A percentile compares a stretch with the other conserved stretches of the same genome.
Conservation (phyloP, 2,329 filamentous ascomycete genomes). For the Bipolaris cookei region DNA sequence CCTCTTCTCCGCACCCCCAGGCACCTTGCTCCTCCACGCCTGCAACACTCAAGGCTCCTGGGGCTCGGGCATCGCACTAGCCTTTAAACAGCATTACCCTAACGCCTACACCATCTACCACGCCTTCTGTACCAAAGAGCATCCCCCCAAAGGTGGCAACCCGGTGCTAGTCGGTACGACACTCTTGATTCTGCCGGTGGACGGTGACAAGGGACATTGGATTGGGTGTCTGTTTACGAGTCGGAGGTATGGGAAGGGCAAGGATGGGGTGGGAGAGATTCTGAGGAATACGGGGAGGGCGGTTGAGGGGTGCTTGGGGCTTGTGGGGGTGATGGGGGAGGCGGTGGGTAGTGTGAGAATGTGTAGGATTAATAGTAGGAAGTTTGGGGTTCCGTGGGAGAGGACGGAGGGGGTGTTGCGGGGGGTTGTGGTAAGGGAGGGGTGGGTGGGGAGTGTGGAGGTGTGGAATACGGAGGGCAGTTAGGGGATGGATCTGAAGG, state of each 20-base stretch:
- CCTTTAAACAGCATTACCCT: conserved; percentile 60
- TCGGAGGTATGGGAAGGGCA: conserved; percentile 53
- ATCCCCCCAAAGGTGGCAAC: conserved; percentile 25
- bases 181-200: conserved; percentile 60
- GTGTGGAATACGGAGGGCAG: conserved; percentile 32
- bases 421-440: conserved; percentile 30
- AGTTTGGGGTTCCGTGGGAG: conserved; percentile 63
- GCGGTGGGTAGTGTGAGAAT: conserved; percentile 49
- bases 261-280: conserved; percentile 54
- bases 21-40: conserved; percentile 62
- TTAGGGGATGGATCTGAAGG: neutral
- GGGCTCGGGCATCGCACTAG: conserved; percentile 64
- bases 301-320: conserved; percentile 55
- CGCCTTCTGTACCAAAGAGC: conserved; percentile 52
- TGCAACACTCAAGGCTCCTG: conserved; percentile 65
- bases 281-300: conserved; percentile 58
- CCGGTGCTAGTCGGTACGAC: conserved; percentile 54
- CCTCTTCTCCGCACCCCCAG: conserved; percentile 60
- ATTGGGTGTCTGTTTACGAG: conserved; percentile 67
- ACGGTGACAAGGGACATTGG: conserved; percentile 55
- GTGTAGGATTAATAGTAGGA: conserved; percentile 64
- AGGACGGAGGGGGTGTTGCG: conserved; percentile 54
- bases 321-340: conserved; percentile 42
- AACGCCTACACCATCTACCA: conserved; percentile 57
- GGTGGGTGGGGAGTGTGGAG: conserved; percentile 29